Evolutionary conservation across 2,329 filamentous ascomycete genomes (phyloP), one percentile per base, ranked within the genome.

Genomic region (Delphinella strobiligena): DNA sequence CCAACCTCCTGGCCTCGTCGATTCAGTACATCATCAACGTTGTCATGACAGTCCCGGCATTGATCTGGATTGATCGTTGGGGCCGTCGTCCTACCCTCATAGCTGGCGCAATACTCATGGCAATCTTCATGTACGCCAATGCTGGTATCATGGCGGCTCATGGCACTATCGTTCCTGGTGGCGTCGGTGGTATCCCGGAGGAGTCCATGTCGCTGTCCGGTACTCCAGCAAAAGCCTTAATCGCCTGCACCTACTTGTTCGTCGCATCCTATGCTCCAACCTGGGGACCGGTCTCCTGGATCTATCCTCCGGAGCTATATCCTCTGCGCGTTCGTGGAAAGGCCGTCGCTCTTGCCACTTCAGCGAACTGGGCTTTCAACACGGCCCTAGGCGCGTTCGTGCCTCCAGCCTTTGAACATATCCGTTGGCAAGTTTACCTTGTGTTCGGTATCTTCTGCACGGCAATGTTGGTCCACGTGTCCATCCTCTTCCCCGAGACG

Each of bases 11-110:
- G 32, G 71, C 80, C 4, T 80, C 77, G 14, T 75, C 74, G 7
- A 82, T 84, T 46, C 76, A 83, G 54, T 84, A 82, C 55, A 69
- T 87, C 49, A 84, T 89, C 65, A 88, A 88, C 56, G 82, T 89
- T 1, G 44, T 78, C 38, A 83, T 85, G 77, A 89, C 84, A 0
- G 57, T 88, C 2, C 80, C 81, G 0, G 82, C 82, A 1, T 69
- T 89, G 17, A 60, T 88, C 41, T 88, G 67, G 63, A 72, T 88
- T 51, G 83, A 89, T 50, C 66, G 69, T 40, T 84, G 80, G 77
- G 84, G 84, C 34, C 81, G 83, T 47, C 82, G 81, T 33, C 65
- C 64, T 1, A 74, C 79, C 4, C 64, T 85, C 19, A 64, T 85
- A 11, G 53, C 76, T 18, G 81, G 80, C 36, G 72, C 78, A 4